These are phyloP conservation scores for Fusarium marasasianum DNA, from an alignment of 2,329 filamentous ascomycete genomes.

Conservation along the genomic window DNA sequence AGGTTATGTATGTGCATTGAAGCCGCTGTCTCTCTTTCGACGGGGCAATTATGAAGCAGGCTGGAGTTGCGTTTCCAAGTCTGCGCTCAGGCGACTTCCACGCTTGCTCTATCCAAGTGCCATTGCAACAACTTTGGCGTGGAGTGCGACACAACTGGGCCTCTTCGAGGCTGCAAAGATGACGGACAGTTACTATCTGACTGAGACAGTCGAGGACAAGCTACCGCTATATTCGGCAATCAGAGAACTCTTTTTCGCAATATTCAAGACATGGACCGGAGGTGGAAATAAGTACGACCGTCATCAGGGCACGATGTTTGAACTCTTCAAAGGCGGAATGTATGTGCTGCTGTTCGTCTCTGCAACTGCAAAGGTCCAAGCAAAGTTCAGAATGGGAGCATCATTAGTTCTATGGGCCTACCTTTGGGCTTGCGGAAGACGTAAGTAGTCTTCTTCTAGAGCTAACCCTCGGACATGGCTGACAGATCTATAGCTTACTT, in stretches of 20 bases:
- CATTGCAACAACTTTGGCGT: background rate
- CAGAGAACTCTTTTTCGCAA: background rate
- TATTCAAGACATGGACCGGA: background rate
- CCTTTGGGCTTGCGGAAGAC: background rate
- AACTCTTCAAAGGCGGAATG: background rate
- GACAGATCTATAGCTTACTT: background rate
- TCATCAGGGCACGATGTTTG: background rate
- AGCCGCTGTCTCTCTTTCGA: background rate
- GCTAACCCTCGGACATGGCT: background rate
- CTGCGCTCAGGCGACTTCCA: background rate
- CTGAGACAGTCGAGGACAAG: background rate
- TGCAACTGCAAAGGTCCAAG: background rate
- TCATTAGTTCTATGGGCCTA: background rate
- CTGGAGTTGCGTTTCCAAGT: background rate
- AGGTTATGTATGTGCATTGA: background rate
- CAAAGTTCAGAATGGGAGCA: background rate
- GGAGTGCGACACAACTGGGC: background rate
- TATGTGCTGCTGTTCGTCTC: background rate
- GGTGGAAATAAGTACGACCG: background rate
- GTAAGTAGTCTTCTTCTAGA: background rate
- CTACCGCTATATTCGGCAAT: background rate
- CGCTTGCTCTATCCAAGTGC: background rate
- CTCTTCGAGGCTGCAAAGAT: background rate
- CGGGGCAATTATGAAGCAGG: background rate
- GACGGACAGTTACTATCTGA: background rate